Evolutionary conservation across 768 basidiomycete genomes (phyloP).

Genomic region (Russula sp.): DNA sequence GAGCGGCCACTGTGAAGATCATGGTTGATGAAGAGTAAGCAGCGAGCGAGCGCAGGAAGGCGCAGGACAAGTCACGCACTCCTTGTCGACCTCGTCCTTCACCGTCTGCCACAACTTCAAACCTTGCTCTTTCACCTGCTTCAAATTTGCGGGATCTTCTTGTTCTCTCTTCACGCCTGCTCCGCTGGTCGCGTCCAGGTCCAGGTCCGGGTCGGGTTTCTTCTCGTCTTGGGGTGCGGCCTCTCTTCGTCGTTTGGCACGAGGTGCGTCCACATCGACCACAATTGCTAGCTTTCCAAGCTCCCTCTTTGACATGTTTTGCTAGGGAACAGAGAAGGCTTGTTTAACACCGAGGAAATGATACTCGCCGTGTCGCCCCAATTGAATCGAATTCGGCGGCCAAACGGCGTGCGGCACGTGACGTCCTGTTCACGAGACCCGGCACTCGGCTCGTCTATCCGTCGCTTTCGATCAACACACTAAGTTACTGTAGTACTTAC

Average conservation of each 20-base stretch:
- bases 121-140: slow-evolving; percentile 59
- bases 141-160: slow-evolving; percentile 33
- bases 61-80: slow-evolving; percentile 62
- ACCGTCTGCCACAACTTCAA: slow-evolving; percentile 72
- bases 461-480: no score
- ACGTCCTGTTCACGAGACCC: slow-evolving; percentile 6
- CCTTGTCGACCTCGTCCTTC: slow-evolving; percentile 82
- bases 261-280: slow-evolving; percentile 46
- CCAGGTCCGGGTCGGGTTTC: slow-evolving; percentile 43
- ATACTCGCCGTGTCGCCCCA: slow-evolving; percentile 14
- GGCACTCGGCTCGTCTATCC: no score
- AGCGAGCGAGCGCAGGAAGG: slow-evolving; percentile 30
- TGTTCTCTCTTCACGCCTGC: slow-evolving; percentile 34
- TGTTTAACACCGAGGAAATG: slow-evolving; percentile 13
- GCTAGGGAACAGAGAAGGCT: slow-evolving; percentile 9
- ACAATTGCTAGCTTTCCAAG: slow-evolving; percentile 41
- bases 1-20: slow-evolving; percentile 52
- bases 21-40: slow-evolving; percentile 35
- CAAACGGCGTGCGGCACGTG: slow-evolving; percentile 16
- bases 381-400: slow-evolving; percentile 11
- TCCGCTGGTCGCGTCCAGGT: slow-evolving; percentile 38
- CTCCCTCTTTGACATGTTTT: slow-evolving; percentile 51
- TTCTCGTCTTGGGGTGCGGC: slow-evolving; percentile 38
- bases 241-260: slow-evolving; percentile 52
- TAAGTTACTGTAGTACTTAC: no score